Conservation (phyloP, 2,329 filamentous ascomycete genomes). For the Geosmithia morbida region DNA sequence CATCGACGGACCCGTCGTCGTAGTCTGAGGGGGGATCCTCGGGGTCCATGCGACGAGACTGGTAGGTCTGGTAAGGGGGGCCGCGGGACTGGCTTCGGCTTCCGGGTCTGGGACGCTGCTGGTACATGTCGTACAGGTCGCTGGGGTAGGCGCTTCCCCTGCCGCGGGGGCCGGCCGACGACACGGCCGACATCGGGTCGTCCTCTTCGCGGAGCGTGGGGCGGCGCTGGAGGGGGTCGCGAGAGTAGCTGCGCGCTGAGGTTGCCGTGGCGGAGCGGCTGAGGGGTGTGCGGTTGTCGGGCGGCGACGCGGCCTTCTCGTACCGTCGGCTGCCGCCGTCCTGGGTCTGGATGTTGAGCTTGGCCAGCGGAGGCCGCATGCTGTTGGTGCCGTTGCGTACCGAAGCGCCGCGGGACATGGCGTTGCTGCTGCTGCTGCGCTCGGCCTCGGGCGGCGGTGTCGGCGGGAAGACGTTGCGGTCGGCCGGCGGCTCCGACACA, state of each 20-base stretch:
- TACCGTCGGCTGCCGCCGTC: constrained; percentile 32
- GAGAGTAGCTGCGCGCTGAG: constrained; percentile 26
- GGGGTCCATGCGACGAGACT: constrained; percentile 60
- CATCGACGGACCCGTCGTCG: constrained; percentile 56
- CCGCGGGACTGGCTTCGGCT: constrained; percentile 8
- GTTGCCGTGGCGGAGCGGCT: constrained; percentile 30
- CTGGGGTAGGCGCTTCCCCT: constrained; percentile 47
- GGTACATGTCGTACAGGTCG: constrained; percentile 55
- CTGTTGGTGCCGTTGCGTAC: constrained; percentile 24
- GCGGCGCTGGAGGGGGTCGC: constrained; percentile 16
- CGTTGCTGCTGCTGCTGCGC: constrained; percentile 24
- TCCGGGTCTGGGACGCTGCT: constrained; percentile 18
- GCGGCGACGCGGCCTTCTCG: constrained; percentile 34
- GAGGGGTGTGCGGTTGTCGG: constrained; percentile 19
- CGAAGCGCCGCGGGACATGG: constrained; percentile 36
- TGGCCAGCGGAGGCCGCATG: constrained; percentile 44
- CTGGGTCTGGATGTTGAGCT: constrained; percentile 46
- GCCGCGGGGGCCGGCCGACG: background rate
- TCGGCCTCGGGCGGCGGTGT: constrained; percentile 93
- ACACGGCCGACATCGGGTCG: constrained; percentile 15
- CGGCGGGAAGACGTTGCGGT: constrained; percentile 81
- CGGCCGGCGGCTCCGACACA: constrained; percentile 68
- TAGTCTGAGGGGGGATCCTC: constrained; percentile 67
- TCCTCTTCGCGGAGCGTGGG: constrained; percentile 21
- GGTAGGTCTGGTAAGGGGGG: background rate